Conservation (phyloP, 2,329 filamentous ascomycete species). For the Colletotrichum zoysiae region DNA sequence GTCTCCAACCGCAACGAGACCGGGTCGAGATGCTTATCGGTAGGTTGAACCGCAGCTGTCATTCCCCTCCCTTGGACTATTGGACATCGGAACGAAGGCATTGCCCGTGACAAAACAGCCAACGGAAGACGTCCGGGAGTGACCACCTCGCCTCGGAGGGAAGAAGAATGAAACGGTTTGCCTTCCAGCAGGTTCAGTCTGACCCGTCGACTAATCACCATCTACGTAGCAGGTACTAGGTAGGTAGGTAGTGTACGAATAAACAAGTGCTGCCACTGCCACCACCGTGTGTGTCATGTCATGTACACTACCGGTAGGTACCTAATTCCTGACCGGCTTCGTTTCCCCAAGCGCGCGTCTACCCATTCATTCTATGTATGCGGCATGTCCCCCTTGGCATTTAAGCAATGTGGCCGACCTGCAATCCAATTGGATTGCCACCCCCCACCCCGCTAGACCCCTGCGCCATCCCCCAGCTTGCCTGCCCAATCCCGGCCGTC, state of each 20-base stretch:
- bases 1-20: neutral
- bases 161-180: neutral
- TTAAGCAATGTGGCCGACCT: slow-evolving; percentile 1
- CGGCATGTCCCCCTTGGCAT: neutral
- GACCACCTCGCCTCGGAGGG: neutral
- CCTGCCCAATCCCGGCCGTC: slow-evolving; percentile 31
- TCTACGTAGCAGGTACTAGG: neutral
- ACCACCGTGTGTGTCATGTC: neutral
- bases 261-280: neutral
- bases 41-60: slow-evolving; percentile 1
- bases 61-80: neutral
- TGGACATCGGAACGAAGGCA: slow-evolving; percentile 3
- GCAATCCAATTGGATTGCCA: slow-evolving; percentile 25
- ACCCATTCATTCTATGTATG: slow-evolving; percentile 15
- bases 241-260: neutral
- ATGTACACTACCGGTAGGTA: too few relatives aligned
- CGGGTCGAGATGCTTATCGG: slow-evolving; percentile 10
- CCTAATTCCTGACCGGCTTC: slow-evolving; percentile 6
- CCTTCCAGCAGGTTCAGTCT: neutral
- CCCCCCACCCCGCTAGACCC: slow-evolving; percentile 2
- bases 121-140: slow-evolving; percentile 25
- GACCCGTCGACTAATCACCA: neutral
- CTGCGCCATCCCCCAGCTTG: slow-evolving; percentile 24
- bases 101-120: slow-evolving; percentile 23
- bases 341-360: slow-evolving; percentile 43